Percentiles rank a stretch among this genome's conserved stretches.
phyloP scores from a whole-genome alignment of 2,329 filamentous ascomycete species.

The Aureobasidium musti region DNA sequence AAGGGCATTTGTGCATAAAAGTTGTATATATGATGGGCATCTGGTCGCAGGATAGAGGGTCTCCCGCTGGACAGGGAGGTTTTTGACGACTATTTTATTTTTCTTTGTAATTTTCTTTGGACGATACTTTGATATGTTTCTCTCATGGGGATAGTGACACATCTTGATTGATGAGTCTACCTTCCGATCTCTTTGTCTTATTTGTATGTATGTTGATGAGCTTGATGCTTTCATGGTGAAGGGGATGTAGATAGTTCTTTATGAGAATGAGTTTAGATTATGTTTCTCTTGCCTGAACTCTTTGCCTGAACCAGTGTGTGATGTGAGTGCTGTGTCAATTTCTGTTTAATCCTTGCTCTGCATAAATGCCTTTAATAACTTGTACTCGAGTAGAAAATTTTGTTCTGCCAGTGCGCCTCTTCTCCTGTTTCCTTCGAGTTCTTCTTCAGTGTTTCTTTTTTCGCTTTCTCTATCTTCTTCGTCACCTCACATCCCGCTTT shows the following conservation, averaged over 20 bases:
- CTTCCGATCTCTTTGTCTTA: not conserved
- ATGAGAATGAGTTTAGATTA: not conserved
- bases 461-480: too few species aligned
- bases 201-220: conserved; percentile 4
- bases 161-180: not conserved
- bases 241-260: not conserved
- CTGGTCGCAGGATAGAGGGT: not conserved
- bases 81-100: conserved; percentile 8
- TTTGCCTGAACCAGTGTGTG: too few species aligned
- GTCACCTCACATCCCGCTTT: too few species aligned
- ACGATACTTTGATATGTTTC: not conserved
- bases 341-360: too few species aligned
- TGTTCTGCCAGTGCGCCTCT: too few species aligned
- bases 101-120: not conserved
- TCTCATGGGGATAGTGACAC: not conserved
- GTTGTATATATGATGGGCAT: not conserved
- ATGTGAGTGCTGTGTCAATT: too few species aligned
- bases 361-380: too few species aligned
- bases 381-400: too few species aligned
- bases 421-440: too few species aligned
- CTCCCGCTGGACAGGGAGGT: not conserved
- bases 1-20: not conserved
- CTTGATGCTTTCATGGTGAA: conserved; percentile 11
- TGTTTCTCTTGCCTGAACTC: not conserved
- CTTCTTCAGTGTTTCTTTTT: too few species aligned